Evolutionary conservation across 257 asterid species (phyloP), one percentile per base, ranked within the genome.

Genomic region (Solanum arcanum): DNA sequence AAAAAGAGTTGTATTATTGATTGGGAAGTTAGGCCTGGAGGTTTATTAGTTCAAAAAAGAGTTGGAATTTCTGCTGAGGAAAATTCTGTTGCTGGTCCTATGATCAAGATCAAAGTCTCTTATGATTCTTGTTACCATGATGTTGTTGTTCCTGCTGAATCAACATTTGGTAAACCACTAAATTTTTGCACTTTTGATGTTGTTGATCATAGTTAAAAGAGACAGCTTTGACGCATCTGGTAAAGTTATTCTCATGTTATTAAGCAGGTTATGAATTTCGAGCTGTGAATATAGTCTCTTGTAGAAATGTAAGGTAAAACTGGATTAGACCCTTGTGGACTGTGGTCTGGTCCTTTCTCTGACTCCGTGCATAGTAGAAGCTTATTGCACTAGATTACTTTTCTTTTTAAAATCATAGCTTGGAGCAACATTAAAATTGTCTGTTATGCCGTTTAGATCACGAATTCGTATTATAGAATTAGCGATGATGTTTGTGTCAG

Each of bases 21-120:
- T 62, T 89, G 91, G 91, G 90, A 89, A 47, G 83, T 89, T 74
- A 87, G 91, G 47, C 90, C 91, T 74, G 76, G 91, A 21, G 91
- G 91, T 7, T 25, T 89, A 86, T 89, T 89, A 31, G 91, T 89
- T 75, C 91, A 89, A 74, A 87, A 83, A 86, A 89, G 91, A 75
- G 70, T 39, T 31, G 39, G 66, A 39, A 76, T 70, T 68, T 11
- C 83, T 18, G 62, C 15, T 16, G 77, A 68, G 20, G 60, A 37
- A 29, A 84, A 44, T 66, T n/a, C 27, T 66, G 29, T 44, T 66
- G 78, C 41, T 62, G 86, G 69, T 46, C 88, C 89, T 12, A 89
- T 89, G 90, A 89, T 89, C 90, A 87, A 83, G 86, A 68, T 89
- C 62, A 89, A 85, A 88, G 86, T 89, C 16, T 89, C 87, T 66